Evolutionary conservation across 495 filamentous ascomycete genomes (phyloP).

Genomic region (Pseudevernia furfuracea): DNA sequence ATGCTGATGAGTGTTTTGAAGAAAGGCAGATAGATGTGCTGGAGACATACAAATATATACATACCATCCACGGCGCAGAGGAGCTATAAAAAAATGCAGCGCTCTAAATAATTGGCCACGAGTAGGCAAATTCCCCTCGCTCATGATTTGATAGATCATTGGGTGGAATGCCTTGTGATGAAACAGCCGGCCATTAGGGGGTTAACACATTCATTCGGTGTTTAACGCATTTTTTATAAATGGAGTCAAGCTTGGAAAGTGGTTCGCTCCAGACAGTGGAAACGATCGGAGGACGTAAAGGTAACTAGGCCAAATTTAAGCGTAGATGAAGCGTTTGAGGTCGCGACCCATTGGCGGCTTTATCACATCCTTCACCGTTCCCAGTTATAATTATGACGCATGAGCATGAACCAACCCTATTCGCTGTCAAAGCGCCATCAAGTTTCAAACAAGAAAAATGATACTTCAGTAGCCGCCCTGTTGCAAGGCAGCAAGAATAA

Average conservation of each 20-base stretch:
- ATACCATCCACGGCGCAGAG: not conserved
- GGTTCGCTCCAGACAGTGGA: not conserved
- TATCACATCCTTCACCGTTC: not conserved
- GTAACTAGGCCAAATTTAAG: not conserved
- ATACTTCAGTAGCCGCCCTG: not conserved
- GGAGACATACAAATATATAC: not conserved
- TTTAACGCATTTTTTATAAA: not conserved
- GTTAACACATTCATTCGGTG: slow-evolving; percentile 4
- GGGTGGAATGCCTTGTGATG: not conserved
- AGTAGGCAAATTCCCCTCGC: not conserved
- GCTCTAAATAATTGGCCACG: not conserved
- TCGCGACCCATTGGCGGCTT: not conserved
- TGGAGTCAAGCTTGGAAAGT: not conserved
- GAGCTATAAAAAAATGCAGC: not conserved
- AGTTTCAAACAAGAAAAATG: too few relatives aligned
- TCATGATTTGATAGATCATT: not conserved
- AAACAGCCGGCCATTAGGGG: not conserved
- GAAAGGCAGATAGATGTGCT: not conserved
- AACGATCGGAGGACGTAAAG: not conserved
- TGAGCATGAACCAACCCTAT: not conserved
- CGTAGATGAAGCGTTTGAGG: not conserved
- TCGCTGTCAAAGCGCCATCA: not conserved
- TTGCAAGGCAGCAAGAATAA: not conserved
- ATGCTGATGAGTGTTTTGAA: not conserved
- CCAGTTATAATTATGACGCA: not conserved